Conservation (phyloP, 2,329 filamentous ascomycete species). For the Fusarium metavorans region DNA sequence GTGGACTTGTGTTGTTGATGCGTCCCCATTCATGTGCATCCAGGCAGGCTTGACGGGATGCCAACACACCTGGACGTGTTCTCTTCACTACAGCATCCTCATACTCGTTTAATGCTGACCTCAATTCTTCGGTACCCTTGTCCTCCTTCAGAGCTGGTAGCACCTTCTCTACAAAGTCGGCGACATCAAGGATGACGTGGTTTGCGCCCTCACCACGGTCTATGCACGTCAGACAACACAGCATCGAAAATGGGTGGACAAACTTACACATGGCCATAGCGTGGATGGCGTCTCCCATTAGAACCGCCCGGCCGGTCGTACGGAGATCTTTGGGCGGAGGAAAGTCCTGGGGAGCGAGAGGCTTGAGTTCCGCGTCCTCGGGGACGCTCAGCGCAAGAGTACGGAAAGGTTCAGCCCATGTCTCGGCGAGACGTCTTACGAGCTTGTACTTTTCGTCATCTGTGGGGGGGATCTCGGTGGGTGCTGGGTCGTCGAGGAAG, state of each 20-base stretch:
- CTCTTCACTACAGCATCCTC: slow-evolving; percentile 59
- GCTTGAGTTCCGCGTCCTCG: slow-evolving; percentile 55
- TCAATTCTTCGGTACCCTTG: slow-evolving; percentile 21
- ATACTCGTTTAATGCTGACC: slow-evolving; percentile 53
- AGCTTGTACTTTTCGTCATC: slow-evolving; percentile 54
- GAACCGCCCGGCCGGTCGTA: slow-evolving; percentile 54
- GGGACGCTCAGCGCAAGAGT: slow-evolving; percentile 56
- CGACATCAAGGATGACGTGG: slow-evolving; percentile 65
- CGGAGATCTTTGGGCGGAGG: slow-evolving; percentile 53
- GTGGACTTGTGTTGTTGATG: slow-evolving; percentile 52
- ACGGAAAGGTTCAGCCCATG: slow-evolving; percentile 64
- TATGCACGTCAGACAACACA: slow-evolving; percentile 33
- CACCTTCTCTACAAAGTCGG: slow-evolving; percentile 55
- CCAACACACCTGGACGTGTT: slow-evolving; percentile 59
- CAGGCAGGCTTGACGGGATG: slow-evolving; percentile 64
- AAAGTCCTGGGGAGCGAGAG: slow-evolving; percentile 62
- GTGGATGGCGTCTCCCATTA: slow-evolving; percentile 68
- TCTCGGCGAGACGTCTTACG: slow-evolving; percentile 57
- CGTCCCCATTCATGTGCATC: slow-evolving; percentile 65
- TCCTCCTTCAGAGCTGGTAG: slow-evolving; percentile 24
- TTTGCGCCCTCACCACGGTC: slow-evolving; percentile 70
- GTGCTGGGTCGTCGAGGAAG: slow-evolving; percentile 46
- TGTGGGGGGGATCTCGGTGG: slow-evolving; percentile 55
- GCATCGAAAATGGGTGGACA: fast-evolving
- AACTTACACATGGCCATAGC: slow-evolving; percentile 71